Percentiles rank a stretch among this genome's conserved stretches.
Evolutionary conservation across 805 yeast genomes (phyloP).

Genomic region (Candida insectalens): DNA sequence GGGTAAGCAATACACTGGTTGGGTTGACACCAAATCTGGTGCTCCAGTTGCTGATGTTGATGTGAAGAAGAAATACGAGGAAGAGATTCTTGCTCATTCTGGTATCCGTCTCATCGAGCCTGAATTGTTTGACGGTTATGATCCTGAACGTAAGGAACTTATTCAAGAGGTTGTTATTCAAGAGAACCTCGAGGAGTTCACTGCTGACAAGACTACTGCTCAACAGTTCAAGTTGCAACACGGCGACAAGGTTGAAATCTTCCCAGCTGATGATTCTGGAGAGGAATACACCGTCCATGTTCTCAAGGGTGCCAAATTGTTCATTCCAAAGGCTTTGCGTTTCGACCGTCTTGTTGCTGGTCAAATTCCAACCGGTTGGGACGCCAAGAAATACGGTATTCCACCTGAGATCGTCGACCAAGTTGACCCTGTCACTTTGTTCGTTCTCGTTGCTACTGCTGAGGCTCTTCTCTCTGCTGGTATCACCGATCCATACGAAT

Average conservation of each 20-base stretch:
- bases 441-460: slow-evolving; percentile 84
- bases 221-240: slow-evolving; percentile 90
- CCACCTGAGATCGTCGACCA: slow-evolving; percentile 86
- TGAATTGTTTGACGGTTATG: slow-evolving; percentile 86
- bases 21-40: slow-evolving; percentile 93
- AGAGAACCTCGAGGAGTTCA: slow-evolving; percentile 94
- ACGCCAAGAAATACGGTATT: slow-evolving; percentile 90
- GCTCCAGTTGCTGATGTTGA: slow-evolving; percentile 93
- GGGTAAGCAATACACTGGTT: slow-evolving; percentile 89
- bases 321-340: slow-evolving; percentile 78
- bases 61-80: slow-evolving; percentile 86
- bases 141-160: slow-evolving; percentile 87
- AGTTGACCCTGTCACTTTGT: slow-evolving; percentile 94
- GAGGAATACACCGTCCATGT: slow-evolving; percentile 89
- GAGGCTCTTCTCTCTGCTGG: slow-evolving; percentile 94
- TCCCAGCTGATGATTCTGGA: slow-evolving; percentile 67
- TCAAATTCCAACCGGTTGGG: slow-evolving; percentile 98
- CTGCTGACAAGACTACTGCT: slow-evolving; percentile 91
- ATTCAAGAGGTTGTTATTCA: slow-evolving; percentile 94
- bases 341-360: slow-evolving; percentile 75
- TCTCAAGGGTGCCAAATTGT: slow-evolving; percentile 86
- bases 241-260: slow-evolving; percentile 87
- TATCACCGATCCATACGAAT: slow-evolving; percentile 96
- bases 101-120: slow-evolving; percentile 98
- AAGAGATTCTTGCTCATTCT: slow-evolving; percentile 78